Evolutionary conservation across 2,329 filamentous ascomycete species (phyloP), one percentile per base, ranked within the genome.

Genomic region (Xylaria sp.): DNA sequence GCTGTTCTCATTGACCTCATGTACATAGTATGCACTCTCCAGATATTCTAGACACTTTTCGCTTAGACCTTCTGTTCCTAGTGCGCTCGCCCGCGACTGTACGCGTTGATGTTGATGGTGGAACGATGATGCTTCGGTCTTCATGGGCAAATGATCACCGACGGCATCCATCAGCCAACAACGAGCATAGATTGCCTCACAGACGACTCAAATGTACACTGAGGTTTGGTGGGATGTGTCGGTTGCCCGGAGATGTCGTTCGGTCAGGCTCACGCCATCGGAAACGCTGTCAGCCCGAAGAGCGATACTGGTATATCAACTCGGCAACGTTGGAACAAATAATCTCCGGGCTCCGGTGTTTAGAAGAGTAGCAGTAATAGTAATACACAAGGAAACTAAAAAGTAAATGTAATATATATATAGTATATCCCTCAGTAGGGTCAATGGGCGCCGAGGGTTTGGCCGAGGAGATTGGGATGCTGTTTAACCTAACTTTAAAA

Each of bases 71-170:
- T 34, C 50, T 63, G 15, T n/a, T 57, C 18, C 39, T 7, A 34
- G 39, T 12, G 13, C 9, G 23, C 2, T 62, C 15, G 46, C 46
- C 15, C 6, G 55, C 15, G 13, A 32, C 6, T 20, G 55, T 58
- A 23, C 46, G 6, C 48, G 20, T 55, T 15, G 39, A 65, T 34
- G 20, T 55, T 15, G 39, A 65, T 34, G 39, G 61, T 68, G 61
- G 66, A 28, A 68, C 61, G 55, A 61, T 59, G 15, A 28, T 34
- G 12, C 54, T 48, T 54, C 41, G 20, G 23, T 18, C 46, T 54
- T 39, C 12, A 44, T 37, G 32, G 56, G 50, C 56, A 41, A 34
- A 39, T 37, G 41, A 28, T 50, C 37, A n/a, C 48, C 54, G 32
- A 28, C 39, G 28, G 20, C 48, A 32, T 44, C 20, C 8, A n/a